Percentiles rank a stretch among this genome's conserved stretches.
Evolutionary conservation across 2,329 filamentous ascomycete genomes (phyloP).

Genomic region (Aspergillus pseudoviridinutans): DNA sequence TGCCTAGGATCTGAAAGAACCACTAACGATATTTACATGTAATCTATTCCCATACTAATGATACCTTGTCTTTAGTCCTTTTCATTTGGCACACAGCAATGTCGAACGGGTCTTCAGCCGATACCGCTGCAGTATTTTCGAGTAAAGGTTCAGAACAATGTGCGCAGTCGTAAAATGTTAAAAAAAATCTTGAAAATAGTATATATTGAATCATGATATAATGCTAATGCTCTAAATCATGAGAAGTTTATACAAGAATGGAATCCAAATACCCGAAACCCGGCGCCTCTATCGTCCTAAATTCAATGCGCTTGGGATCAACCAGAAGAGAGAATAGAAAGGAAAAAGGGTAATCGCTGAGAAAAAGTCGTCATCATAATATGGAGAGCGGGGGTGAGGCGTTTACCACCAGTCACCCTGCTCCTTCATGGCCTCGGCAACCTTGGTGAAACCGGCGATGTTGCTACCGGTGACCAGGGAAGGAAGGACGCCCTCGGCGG

Average conservation of each 20-base stretch:
- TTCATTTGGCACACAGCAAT: too few relatives aligned
- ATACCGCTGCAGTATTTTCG: too few relatives aligned
- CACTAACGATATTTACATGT: not conserved
- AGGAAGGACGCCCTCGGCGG: constrained; percentile 77
- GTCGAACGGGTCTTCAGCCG: too few relatives aligned
- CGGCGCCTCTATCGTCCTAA: constrained; percentile 30
- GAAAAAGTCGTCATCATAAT: constrained; percentile 14
- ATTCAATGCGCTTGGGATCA: constrained; percentile 10
- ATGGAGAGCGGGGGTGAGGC: not conserved
- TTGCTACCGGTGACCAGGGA: constrained; percentile 90
- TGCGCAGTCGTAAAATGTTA: not conserved
- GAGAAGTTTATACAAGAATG: not conserved
- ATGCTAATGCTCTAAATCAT: constrained; percentile 5
- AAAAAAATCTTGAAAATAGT: constrained; percentile 5
- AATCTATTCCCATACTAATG: not conserved
- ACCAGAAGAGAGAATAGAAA: constrained; percentile 11
- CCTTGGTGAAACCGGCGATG: constrained; percentile 97
- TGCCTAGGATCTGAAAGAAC: not conserved
- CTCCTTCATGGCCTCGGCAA: constrained; percentile 88
- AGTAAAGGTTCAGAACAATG: too few relatives aligned
- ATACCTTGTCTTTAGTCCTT: too few relatives aligned
- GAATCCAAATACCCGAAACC: constrained; percentile 13
- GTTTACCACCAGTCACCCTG: constrained; percentile 86
- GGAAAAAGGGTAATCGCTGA: constrained; percentile 4
- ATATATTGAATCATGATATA: constrained; percentile 3